These are phyloP conservation scores for Yarrowia sp. DNA, from an alignment of 805 yeast genomes.

Conservation along the genomic window DNA sequence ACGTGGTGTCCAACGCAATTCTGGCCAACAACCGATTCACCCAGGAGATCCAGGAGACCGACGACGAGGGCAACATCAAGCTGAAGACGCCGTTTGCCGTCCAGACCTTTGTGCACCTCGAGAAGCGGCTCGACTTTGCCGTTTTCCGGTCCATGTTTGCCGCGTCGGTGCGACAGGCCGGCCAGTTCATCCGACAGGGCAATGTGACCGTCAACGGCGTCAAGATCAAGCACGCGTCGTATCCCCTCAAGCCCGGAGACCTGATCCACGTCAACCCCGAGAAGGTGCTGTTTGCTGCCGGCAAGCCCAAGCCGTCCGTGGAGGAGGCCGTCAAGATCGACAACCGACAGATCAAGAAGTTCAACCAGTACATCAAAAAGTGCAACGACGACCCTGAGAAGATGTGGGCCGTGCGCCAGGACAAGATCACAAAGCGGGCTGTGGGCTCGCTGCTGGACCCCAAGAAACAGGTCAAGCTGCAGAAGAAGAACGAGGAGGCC, in stretches of 20 bases:
- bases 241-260: slow-evolving; percentile 78
- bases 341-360: slow-evolving; percentile 64
- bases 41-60: slow-evolving; percentile 47
- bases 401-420: slow-evolving; percentile 46
- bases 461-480: slow-evolving; percentile 6
- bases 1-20: neutral
- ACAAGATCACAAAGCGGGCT: slow-evolving; percentile 26
- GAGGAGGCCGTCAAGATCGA: slow-evolving; percentile 67
- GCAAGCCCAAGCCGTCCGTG: slow-evolving; percentile 76
- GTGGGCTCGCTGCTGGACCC: slow-evolving; percentile 3
- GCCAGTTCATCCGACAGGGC: slow-evolving; percentile 79
- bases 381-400: slow-evolving; percentile 57
- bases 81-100: slow-evolving; percentile 71
- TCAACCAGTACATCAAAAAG: slow-evolving; percentile 68
- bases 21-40: no score
- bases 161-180: slow-evolving; percentile 87
- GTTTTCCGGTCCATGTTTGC: slow-evolving; percentile 91
- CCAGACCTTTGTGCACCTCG: slow-evolving; percentile 86
- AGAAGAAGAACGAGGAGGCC: slow-evolving; percentile 3
- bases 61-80: slow-evolving; percentile 31
- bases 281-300: slow-evolving; percentile 79
- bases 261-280: slow-evolving; percentile 82
- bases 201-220: slow-evolving; percentile 84
- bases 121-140: slow-evolving; percentile 86
- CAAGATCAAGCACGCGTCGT: slow-evolving; percentile 73